Evolutionary conservation across 2,329 filamentous ascomycete genomes (phyloP).

Genomic region (Penicillium sp.): DNA sequence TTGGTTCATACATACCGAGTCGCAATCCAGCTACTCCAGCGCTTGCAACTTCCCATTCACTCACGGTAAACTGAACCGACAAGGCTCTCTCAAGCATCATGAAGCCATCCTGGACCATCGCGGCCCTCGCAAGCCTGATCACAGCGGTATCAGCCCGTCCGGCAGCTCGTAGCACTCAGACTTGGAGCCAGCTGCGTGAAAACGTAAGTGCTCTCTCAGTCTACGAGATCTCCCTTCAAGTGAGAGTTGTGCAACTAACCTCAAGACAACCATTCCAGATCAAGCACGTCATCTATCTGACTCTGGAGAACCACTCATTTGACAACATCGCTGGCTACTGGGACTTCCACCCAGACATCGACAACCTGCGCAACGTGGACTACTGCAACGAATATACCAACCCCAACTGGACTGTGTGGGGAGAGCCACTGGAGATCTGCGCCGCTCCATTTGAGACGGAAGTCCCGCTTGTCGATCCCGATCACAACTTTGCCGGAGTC

Average conservation of each 20-base stretch:
- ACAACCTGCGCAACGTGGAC: conserved; percentile 35
- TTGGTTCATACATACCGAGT: not conserved
- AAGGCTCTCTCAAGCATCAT: conserved; percentile 10
- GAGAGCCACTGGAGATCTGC: conserved; percentile 39
- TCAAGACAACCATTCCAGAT: conserved; percentile 20
- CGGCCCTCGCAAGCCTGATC: conserved; percentile 14
- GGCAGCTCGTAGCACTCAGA: conserved; percentile 11
- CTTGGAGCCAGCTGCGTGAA: conserved; percentile 25
- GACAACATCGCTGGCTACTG: conserved; percentile 46
- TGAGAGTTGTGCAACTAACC: not conserved
- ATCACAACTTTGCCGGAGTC: conserved; percentile 36
- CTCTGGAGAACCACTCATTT: conserved; percentile 44
- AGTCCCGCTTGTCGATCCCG: conserved; percentile 38
- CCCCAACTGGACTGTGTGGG: conserved; percentile 41
- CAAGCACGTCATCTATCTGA: conserved; percentile 41
- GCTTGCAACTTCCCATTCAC: not conserved
- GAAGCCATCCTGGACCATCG: conserved; percentile 17
- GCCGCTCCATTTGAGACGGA: conserved; percentile 39
- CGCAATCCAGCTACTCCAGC: not conserved
- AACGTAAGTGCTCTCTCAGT: conserved; percentile 22
- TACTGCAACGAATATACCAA: conserved; percentile 45
- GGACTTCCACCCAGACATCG: conserved; percentile 40
- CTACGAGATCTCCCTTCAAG: not conserved
- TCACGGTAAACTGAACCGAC: not conserved
- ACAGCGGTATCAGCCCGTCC: conserved; percentile 19